These are phyloP conservation scores for Yamadazyma akitaensis DNA, from an alignment of 805 yeast genomes.

Conservation along the genomic window DNA sequence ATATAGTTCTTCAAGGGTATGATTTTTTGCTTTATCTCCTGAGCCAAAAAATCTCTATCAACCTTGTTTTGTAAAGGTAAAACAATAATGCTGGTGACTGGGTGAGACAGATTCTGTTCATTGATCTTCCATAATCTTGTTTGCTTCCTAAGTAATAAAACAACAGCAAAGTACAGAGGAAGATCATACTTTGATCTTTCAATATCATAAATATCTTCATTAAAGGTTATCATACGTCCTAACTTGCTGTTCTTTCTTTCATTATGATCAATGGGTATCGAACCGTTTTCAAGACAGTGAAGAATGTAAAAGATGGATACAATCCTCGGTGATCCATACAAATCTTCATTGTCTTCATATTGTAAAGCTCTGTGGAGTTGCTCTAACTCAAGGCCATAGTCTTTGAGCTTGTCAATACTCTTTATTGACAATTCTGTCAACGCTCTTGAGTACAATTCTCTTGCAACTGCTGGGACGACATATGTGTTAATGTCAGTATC, in stretches of 20 bases:
- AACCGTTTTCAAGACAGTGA: conserved; percentile 13
- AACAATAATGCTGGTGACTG: conserved; percentile 33
- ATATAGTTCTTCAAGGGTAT: conserved; percentile 18
- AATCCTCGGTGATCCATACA: conserved; percentile 27
- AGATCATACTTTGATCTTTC: conserved; percentile 14
- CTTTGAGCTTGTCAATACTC: conserved; percentile 40
- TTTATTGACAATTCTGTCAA: conserved; percentile 36
- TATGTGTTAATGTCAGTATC: conserved; percentile 35
- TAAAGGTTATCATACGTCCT: background rate
- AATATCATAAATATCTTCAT: conserved; percentile 1
- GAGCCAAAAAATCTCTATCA: conserved; percentile 14
- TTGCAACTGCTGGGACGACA: conserved; percentile 33
- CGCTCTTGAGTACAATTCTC: conserved; percentile 31
- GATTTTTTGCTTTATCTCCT: conserved; percentile 10
- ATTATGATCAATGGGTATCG: background rate
- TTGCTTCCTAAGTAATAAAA: conserved; percentile 50
- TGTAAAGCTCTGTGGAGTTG: conserved; percentile 45
- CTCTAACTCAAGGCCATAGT: conserved; percentile 41
- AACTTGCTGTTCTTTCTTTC: background rate
- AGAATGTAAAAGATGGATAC: conserved; percentile 36
- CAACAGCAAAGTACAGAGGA: conserved; percentile 36
- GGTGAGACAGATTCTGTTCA: conserved; percentile 22
- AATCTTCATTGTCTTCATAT: conserved; percentile 31
- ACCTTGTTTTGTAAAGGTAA: conserved; percentile 23
- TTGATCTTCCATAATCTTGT: conserved; percentile 43